Evolutionary conservation across 768 basidiomycete species (phyloP).

Genomic region (Pleurotus djamor): DNA sequence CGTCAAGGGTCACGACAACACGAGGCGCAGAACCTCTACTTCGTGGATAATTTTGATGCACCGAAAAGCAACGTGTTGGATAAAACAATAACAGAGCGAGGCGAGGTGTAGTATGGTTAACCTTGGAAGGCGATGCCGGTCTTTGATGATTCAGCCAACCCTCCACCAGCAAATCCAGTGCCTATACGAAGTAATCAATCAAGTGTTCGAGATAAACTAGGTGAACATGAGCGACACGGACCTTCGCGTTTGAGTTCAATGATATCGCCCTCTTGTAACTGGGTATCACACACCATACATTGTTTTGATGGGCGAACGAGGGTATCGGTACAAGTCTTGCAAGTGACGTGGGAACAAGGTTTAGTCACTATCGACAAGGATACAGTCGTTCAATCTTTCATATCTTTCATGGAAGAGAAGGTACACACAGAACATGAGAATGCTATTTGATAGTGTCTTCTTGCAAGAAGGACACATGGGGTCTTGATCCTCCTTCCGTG

Average conservation of each 20-base stretch:
- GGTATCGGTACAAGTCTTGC: slow-evolving; percentile 88
- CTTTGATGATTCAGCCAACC: too few relatives aligned
- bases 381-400: neutral
- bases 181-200: too few relatives aligned
- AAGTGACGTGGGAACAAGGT: slow-evolving; percentile 89
- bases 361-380: slow-evolving; percentile 63
- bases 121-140: too few relatives aligned
- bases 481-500: slow-evolving; percentile 52
- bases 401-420: neutral
- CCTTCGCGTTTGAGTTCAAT: slow-evolving; percentile 90
- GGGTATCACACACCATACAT: slow-evolving; percentile 84
- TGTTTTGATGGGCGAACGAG: slow-evolving; percentile 76
- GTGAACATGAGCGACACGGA: too few relatives aligned
- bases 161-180: too few relatives aligned
- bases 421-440: slow-evolving; percentile 63
- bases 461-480: slow-evolving; percentile 90
- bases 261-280: slow-evolving; percentile 65
- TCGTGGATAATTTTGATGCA: too few relatives aligned
- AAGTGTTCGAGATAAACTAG: too few relatives aligned
- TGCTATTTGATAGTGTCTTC: slow-evolving; percentile 77
- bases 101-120: too few relatives aligned
- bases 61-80: too few relatives aligned
- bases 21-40: too few relatives aligned
- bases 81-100: too few relatives aligned
- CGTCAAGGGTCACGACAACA: too few relatives aligned